Evolutionary conservation across 169 alveolate genomes (phyloP).

Genomic region (Babesia ovis): DNA sequence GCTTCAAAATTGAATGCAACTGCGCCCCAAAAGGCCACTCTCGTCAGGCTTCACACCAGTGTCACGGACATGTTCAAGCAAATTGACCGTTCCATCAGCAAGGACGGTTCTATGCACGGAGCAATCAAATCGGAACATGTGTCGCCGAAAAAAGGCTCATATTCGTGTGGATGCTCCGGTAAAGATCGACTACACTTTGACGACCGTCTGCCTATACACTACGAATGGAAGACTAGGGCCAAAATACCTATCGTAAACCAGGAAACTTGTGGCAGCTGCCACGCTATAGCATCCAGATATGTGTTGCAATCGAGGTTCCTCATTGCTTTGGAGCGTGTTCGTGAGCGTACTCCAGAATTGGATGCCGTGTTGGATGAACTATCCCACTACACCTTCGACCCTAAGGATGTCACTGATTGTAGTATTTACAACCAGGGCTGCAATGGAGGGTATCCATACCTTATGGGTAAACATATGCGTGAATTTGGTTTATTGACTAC

Average conservation of each 20-base stretch:
- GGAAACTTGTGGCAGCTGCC: conserved; percentile 94
- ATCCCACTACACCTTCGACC: conserved; percentile 31
- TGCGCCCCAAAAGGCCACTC: neutral
- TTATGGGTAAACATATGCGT: conserved; percentile 84
- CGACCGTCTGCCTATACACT: conserved; percentile 27
- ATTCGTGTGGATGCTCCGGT: conserved; percentile 25
- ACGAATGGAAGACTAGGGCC: conserved; percentile 45
- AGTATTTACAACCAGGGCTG: conserved; percentile 86
- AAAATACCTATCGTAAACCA: conserved; percentile 71
- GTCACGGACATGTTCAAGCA: conserved; percentile 36
- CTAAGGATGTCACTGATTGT: conserved; percentile 35
- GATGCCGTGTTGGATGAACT: conserved; percentile 27
- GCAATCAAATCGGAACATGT: conserved; percentile 10
- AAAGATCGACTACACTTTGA: neutral
- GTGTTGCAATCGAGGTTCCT: conserved; percentile 85
- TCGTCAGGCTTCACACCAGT: conserved; percentile 29
- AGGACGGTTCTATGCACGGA: neutral
- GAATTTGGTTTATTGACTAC: conserved; percentile 78
- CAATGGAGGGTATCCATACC: conserved; percentile 88
- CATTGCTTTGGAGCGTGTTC: conserved; percentile 70
- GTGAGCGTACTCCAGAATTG: conserved; percentile 29
- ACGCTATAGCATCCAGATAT: conserved; percentile 88
- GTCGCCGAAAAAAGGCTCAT: conserved; percentile 12
- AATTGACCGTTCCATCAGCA: conserved; percentile 13
- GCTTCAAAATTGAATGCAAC: conserved; percentile 23